These are phyloP conservation scores for Sarocladium brachiariae DNA, from an alignment of 2,329 filamentous ascomycete species.

Conservation along the genomic window DNA sequence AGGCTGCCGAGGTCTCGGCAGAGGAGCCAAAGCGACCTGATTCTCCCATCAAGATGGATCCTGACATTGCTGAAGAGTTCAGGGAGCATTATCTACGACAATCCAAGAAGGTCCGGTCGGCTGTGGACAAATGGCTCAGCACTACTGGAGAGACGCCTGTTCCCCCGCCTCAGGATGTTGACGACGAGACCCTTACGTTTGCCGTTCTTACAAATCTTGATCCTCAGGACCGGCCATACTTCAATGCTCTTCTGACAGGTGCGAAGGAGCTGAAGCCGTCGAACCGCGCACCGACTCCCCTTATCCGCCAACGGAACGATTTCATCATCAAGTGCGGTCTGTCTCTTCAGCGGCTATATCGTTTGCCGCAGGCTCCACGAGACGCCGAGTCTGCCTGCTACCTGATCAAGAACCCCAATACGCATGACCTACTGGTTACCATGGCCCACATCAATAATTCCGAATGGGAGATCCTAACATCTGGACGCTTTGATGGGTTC, in stretches of 20 bases:
- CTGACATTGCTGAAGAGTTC: slow-evolving; percentile 90
- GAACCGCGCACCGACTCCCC: slow-evolving; percentile 61
- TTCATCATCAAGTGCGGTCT: slow-evolving; percentile 68
- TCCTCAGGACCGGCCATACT: slow-evolving; percentile 67
- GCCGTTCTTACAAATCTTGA: slow-evolving; percentile 86
- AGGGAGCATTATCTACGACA: slow-evolving; percentile 87
- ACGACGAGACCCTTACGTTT: slow-evolving; percentile 89
- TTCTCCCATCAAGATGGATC: slow-evolving; percentile 71
- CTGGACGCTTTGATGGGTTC: slow-evolving; percentile 92
- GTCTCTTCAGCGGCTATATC: slow-evolving; percentile 79
- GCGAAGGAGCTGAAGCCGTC: slow-evolving; percentile 49
- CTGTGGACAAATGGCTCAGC: slow-evolving; percentile 84
- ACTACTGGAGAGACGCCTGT: slow-evolving; percentile 68
- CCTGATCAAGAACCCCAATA: slow-evolving; percentile 70
- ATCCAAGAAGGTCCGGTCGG: slow-evolving; percentile 85
- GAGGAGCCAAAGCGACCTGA: slow-evolving; percentile 49
- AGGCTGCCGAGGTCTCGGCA: slow-evolving; percentile 55
- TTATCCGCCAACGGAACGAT: slow-evolving; percentile 59
- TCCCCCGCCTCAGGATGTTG: slow-evolving; percentile 78
- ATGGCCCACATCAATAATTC: slow-evolving; percentile 79
- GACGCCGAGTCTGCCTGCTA: slow-evolving; percentile 84
- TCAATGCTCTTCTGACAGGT: slow-evolving; percentile 69
- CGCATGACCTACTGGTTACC: slow-evolving; percentile 83
- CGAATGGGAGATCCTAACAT: slow-evolving; percentile 96
- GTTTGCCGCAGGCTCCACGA: slow-evolving; percentile 63